Evolutionary conservation across 2,329 filamentous ascomycete species (phyloP).

Genomic region (Endothia cerciana): DNA sequence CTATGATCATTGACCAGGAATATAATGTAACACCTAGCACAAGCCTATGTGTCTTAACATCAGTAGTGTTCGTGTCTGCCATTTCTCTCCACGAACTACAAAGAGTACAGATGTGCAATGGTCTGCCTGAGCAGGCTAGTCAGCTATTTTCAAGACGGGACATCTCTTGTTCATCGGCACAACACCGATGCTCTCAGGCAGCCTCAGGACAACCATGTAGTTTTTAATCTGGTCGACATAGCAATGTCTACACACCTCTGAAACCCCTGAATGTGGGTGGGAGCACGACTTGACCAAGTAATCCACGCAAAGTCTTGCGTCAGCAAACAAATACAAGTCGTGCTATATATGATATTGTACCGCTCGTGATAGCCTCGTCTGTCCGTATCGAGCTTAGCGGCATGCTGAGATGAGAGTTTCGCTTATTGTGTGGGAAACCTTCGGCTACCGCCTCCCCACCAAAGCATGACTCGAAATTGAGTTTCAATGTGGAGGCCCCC

Average conservation of each 20-base stretch:
- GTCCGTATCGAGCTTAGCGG: not conserved
- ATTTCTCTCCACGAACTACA: not conserved
- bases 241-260: not conserved
- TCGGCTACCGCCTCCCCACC: not conserved
- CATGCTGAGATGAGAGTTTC: not conserved
- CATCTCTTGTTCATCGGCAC: not conserved
- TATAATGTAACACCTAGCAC: not conserved
- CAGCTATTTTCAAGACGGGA: not conserved
- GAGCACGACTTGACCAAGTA: not conserved
- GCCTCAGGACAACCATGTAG: not conserved
- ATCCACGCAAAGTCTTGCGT: not conserved
- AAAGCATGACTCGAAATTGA: slow-evolving; percentile 1
- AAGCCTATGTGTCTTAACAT: not conserved
- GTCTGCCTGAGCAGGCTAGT: not conserved
- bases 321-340: not conserved
- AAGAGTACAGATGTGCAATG: not conserved
- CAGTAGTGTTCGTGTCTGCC: not conserved
- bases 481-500: not conserved
- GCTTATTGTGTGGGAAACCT: not conserved
- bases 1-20: not conserved
- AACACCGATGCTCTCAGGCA: not conserved
- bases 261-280: not conserved
- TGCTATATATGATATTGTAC: not conserved
- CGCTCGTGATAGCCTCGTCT: not conserved
- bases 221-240: accelerated